phyloP scores from a whole-genome alignment of 805 yeast species.

The Candida ficus region DNA sequence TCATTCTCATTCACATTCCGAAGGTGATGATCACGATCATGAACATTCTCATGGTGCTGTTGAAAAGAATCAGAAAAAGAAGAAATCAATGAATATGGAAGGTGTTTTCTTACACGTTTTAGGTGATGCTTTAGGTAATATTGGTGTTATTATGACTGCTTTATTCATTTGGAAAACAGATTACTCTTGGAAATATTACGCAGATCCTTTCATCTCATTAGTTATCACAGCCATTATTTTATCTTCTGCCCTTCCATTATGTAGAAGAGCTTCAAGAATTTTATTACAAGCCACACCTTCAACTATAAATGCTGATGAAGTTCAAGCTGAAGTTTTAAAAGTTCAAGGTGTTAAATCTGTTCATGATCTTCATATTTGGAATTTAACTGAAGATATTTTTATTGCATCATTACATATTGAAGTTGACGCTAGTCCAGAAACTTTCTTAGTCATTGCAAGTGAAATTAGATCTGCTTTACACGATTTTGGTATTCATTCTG shows the following conservation, averaged over 20 bases:
- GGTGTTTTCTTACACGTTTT: conserved; percentile 94
- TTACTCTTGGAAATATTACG: conserved; percentile 78
- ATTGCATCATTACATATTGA: conserved; percentile 90
- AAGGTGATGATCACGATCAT: conserved; percentile 1
- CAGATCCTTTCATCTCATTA: conserved; percentile 83
- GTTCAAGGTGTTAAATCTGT: conserved; percentile 75
- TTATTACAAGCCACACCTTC: conserved; percentile 90
- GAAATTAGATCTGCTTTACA: conserved; percentile 76
- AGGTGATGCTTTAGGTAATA: conserved; percentile 94
- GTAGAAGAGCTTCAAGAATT: conserved; percentile 80
- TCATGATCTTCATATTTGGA: conserved; percentile 97
- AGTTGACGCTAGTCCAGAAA: conserved; percentile 55
- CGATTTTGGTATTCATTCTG: conserved; percentile 82
- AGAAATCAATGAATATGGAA: conserved; percentile 83
- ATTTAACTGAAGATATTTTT: conserved; percentile 76
- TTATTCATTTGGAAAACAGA: conserved; percentile 91
- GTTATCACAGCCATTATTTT: conserved; percentile 85
- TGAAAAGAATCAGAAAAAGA: conserved; percentile 10
- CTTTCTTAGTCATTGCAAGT: conserved; percentile 65
- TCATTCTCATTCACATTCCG: conserved; percentile 9
- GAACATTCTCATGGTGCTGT: conserved; percentile 7
- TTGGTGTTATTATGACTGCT: conserved; percentile 90
- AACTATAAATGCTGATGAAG: conserved; percentile 69
- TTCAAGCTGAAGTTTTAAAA: conserved; percentile 60
- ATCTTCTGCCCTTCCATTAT: conserved; percentile 85